Evolutionary conservation across 331 rosid genomes (phyloP), one percentile per base, ranked within the genome.

Genomic region (Rhamnella rubrinervis): DNA sequence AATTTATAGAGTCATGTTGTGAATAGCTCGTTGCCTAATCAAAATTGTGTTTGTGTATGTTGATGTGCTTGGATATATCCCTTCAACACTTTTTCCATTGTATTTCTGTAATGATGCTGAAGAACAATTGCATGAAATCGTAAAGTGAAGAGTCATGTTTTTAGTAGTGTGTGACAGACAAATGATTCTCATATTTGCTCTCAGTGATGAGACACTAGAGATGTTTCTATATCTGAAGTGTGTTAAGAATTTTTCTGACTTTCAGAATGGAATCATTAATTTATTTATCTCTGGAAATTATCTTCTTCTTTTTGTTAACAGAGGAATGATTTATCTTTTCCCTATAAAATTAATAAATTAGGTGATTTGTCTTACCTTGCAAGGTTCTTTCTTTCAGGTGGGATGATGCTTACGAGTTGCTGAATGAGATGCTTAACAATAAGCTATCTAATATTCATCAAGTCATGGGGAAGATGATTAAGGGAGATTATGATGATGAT

Each of bases 401-500:
- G 86, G 89, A 83, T 65, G 87, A 86, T 76, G 96, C 96, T 82
- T 69, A 78, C 72, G 77, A 80, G 72, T 81, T 92, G 71, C 81
- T 92, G 41, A 80, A 90, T 72, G 93, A 90, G 75, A 88, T 90
- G 96, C 70, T 82, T 63, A 77, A 80, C 52, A 86, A 71, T 63
- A 89, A 86, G 78, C 84, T 50, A 52, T 89, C 98, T 2, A 89
- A 87, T 78, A 86, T 88, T 78, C 96, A 89, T 73, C 96, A 88
- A 85, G 90, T 90, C 77, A 85, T 84, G 62, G 98, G 89, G 65
- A 89, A 83, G 73, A 85, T 92, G 93, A 90, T 89, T 77, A 88
- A 84, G 74, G 98, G 98, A 75, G 96, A 86, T 55, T 90, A 83
- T 58, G 96, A 92, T 59, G 98, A 89, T 28, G 95, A 82, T 55